A percentile compares a stretch with the other conserved stretches of the same genome.
phyloP scores from a whole-genome alignment of 2,329 filamentous ascomycete species.

The Penicillium sp. region DNA sequence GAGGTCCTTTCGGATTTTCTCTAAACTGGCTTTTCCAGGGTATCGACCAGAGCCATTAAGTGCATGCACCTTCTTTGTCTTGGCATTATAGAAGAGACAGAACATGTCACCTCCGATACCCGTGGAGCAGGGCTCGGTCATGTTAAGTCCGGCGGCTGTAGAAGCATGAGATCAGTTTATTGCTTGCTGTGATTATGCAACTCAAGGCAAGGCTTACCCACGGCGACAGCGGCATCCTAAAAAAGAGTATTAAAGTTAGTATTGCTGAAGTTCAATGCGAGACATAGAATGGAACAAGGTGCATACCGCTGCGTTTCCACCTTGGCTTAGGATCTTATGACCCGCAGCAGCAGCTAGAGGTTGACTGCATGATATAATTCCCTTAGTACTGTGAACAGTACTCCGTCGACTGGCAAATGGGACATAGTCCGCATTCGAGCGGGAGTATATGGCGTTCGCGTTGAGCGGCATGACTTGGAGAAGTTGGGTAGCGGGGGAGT shows the following conservation, averaged over 20 bases:
- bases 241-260: neutral
- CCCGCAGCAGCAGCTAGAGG: conserved; percentile 87
- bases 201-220: conserved; percentile 55
- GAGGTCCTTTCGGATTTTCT: conserved; percentile 67
- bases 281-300: neutral
- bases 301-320: conserved; percentile 89
- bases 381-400: conserved; percentile 88
- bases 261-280: neutral
- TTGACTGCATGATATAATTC: conserved; percentile 87
- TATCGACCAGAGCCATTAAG: conserved; percentile 93
- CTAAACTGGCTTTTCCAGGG: conserved; percentile 65
- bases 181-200: neutral
- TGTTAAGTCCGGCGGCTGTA: conserved; percentile 80
- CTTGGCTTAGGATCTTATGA: conserved; percentile 75
- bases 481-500: neutral
- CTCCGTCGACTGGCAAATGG: conserved; percentile 70
- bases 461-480: conserved; percentile 48
- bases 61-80: conserved; percentile 75
- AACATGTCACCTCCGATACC: conserved; percentile 98
- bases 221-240: conserved; percentile 92
- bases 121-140: conserved; percentile 89
- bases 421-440: conserved; percentile 44
- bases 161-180: conserved; percentile 9
- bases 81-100: conserved; percentile 84
- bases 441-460: conserved; percentile 51